A percentile compares a stretch with the other conserved stretches of the same genome.
Evolutionary conservation across 148 eudicot species (phyloP).

Genomic region (Dysphania ambrosioides): DNA sequence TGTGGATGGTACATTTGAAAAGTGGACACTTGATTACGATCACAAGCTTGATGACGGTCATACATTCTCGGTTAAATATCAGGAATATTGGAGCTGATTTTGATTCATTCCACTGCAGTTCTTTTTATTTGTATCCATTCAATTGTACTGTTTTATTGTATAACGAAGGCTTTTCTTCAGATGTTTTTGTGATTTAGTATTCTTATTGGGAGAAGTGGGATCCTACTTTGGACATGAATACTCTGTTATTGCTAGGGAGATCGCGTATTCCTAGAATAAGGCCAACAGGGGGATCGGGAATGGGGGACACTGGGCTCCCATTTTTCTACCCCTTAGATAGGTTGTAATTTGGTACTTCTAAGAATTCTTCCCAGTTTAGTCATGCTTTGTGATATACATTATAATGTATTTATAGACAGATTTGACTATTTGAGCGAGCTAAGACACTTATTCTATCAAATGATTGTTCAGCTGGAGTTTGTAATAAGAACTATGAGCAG

Average conservation of each 20-base stretch:
- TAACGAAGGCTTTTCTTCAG: neutral
- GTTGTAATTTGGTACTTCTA: neutral
- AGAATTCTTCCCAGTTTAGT: neutral
- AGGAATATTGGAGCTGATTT: conserved; percentile 65
- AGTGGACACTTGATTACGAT: conserved; percentile 79
- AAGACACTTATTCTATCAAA: neutral
- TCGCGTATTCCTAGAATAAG: neutral
- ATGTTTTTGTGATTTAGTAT: neutral
- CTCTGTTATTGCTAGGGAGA: neutral
- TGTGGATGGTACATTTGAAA: conserved; percentile 77
- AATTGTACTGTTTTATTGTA: conserved; percentile 12
- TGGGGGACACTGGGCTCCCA: neutral
- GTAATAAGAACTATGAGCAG: neutral
- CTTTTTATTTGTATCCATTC: neutral
- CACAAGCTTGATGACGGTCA: conserved; percentile 28
- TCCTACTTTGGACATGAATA: neutral
- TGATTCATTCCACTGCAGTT: neutral
- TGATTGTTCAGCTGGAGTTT: neutral
- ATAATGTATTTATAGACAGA: conserved; percentile 8
- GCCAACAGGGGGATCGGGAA: neutral
- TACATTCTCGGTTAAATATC: conserved; percentile 40
- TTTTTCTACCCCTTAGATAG: neutral
- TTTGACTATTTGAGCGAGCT: neutral
- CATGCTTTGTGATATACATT: neutral
- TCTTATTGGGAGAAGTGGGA: neutral